Base-by-base conservation (phyloP, 441 rosid species). In the Brassica balearica region DNA sequence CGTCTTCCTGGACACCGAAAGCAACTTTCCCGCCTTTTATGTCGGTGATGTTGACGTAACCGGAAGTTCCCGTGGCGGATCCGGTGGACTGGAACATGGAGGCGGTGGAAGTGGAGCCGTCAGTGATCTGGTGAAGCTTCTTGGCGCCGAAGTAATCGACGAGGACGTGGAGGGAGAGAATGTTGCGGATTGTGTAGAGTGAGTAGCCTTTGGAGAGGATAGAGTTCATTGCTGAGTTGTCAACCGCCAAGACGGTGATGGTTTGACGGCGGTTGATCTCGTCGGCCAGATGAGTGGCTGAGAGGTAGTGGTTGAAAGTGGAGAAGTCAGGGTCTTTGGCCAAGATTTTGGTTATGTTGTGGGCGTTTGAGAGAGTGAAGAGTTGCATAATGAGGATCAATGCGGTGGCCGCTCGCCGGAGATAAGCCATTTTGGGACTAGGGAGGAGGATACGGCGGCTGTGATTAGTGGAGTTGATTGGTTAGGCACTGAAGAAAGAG, bases 51-150 rank as follows among this genome's bases (percentile, higher is more conserved):
- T 96, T 96, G 23, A 96, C 90, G 76, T 92, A 92, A 1, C 99
- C 99, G 2, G 95, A 38, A 5, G 92, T 85, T 6, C 98, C 98
- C 0, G 98, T 85, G 3, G 99, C 99, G 5, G 92, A 68, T 0
- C 99, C 99, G 6, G 97, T 86, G 34, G 98, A 89, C 79, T 95
- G 99, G 69, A 88, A 95, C 92, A 95, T 85, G 22, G 99, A 92
- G 19, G 99, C 91, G 56, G 97, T 87, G 58, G 92, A 80, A 20
- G 97, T 92, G 5, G 94, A 83, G 68, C 98, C 96, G 76, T 89
- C 84, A 1, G 89, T 86, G 83, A 95, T 90, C 74, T 95, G 95
- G 87, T 93, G 98, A 56, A 95, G 95, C 82, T 95, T 95, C 82
- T 86, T 92, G 77, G 97, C 66, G 23, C 95, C 98, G 53, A 88